A percentile compares a stretch with the other conserved stretches of the same genome.
Conservation (phyloP, 495 filamentous ascomycete genomes). For the Venustampulla echinocandica region DNA sequence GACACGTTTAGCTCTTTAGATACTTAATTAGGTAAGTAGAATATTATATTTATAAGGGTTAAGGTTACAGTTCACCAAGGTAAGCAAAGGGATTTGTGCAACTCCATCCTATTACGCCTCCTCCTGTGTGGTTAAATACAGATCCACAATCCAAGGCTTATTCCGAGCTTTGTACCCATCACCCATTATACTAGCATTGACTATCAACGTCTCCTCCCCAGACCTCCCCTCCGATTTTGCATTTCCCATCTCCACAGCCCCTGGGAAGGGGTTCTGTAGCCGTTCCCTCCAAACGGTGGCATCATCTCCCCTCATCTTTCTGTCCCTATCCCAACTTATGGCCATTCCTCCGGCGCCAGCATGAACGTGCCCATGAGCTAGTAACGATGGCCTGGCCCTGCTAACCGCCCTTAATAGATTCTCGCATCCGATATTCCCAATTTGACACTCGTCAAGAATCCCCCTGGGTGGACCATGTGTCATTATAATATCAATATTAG, state of each 20-base stretch:
- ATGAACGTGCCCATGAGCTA: conserved; percentile 69
- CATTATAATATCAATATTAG: conserved; percentile 60
- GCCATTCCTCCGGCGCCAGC: conserved; percentile 61
- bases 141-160: background rate
- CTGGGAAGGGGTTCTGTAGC: background rate
- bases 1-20: too few relatives aligned
- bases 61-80: too few relatives aligned
- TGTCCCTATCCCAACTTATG: conserved; percentile 39
- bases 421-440: conserved; percentile 44
- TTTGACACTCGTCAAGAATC: conserved; percentile 41
- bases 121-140: background rate
- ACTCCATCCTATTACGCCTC: too few relatives aligned
- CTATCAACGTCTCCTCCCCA: background rate
- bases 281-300: background rate
- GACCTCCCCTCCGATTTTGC: too few relatives aligned
- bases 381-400: conserved; percentile 44
- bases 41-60: too few relatives aligned
- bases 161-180: background rate
- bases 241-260: background rate
- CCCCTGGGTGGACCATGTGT: conserved; percentile 64
- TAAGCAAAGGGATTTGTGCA: too few relatives aligned
- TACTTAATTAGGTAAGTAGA: too few relatives aligned
- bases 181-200: background rate
- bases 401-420: conserved; percentile 50
- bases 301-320: background rate